phyloP scores from a whole-genome alignment of 2,329 filamentous ascomycete species.

The Trichophyton verrucosum region DNA sequence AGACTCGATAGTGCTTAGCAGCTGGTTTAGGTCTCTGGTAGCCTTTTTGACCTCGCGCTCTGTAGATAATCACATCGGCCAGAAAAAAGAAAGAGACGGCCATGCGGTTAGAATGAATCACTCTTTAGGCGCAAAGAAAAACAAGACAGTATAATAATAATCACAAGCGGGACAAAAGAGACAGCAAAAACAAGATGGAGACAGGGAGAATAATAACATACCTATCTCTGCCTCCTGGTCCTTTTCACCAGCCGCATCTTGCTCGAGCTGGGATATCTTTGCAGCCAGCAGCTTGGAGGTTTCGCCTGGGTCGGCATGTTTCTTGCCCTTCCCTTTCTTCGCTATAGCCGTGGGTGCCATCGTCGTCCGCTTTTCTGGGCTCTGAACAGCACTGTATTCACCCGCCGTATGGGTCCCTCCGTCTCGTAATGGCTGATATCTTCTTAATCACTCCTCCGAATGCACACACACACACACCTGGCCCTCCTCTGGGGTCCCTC shows the following conservation, averaged over 20 bases:
- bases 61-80: slow-evolving; percentile 30
- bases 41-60: slow-evolving; percentile 91
- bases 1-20: slow-evolving; percentile 77
- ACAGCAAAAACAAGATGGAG: background rate
- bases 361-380: slow-evolving; percentile 7
- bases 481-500: background rate
- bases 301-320: slow-evolving; percentile 71
- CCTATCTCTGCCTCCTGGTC: slow-evolving; percentile 94
- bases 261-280: slow-evolving; percentile 89
- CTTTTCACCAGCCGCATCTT: slow-evolving; percentile 84
- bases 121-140: slow-evolving; percentile 13
- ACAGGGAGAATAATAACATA: slow-evolving; percentile 37
- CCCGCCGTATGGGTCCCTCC: slow-evolving; percentile 4
- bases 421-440: background rate
- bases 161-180: background rate
- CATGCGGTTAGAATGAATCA: slow-evolving; percentile 8
- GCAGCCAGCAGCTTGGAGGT: slow-evolving; percentile 83
- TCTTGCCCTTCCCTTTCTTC: slow-evolving; percentile 78
- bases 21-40: slow-evolving; percentile 75
- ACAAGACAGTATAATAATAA: no score
- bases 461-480: background rate
- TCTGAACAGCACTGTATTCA: background rate
- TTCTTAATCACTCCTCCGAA: background rate
- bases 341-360: slow-evolving; percentile 41
- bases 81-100: slow-evolving; percentile 20